Base-by-base conservation (phyloP, 306 rosid genomes). In the Inga oerstediana region DNA sequence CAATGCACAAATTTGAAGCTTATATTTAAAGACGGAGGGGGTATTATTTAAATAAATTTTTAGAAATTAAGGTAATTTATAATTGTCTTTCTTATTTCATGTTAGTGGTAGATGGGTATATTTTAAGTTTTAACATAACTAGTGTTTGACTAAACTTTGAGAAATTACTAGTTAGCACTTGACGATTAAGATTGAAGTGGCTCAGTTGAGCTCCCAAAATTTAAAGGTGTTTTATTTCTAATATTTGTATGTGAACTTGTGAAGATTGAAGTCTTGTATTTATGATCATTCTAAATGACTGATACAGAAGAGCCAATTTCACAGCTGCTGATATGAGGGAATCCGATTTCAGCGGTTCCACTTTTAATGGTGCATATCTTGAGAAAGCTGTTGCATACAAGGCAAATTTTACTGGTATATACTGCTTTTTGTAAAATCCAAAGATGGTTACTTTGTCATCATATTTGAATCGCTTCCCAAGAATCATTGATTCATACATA, bases 271-370 rank as follows among this genome's bases (percentile, higher is more conserved):
- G 81, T 80, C 79, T 52, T 66, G 52, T 74, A 67, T 83, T 86
- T 85, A 81, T 77, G 80, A 84, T 83, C 56, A 72, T 48, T 86
- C 65, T 82, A 48, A 80, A 83, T 77, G 88, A 70, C 84, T 85
- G 78, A 82, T 84, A 82, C 98, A 93, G 99, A 85, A 91, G 99
- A 85, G 98, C 99, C 88, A 96, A 96, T 91, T 96, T 96, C 91
- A 96, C 99, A 80, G 83, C 97, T 87, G 99, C 97, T 61, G 98
- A 96, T 83, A 96, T 96, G 98, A 92, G 99, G 90, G 97, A 96
- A 81, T 93, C 98, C 9, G 94, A 93, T 85, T 96, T 96, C 84
- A 93, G 98, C 22, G 97, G 98, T 84, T 93, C 94, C 67, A 96
- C 99, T 65, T 96, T 96, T 89, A 96, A 93, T 77, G 98, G 99